These are phyloP conservation scores for Luzula sylvatica DNA, from an alignment of 176 grass and related monocot species.

Conservation along the genomic window DNA sequence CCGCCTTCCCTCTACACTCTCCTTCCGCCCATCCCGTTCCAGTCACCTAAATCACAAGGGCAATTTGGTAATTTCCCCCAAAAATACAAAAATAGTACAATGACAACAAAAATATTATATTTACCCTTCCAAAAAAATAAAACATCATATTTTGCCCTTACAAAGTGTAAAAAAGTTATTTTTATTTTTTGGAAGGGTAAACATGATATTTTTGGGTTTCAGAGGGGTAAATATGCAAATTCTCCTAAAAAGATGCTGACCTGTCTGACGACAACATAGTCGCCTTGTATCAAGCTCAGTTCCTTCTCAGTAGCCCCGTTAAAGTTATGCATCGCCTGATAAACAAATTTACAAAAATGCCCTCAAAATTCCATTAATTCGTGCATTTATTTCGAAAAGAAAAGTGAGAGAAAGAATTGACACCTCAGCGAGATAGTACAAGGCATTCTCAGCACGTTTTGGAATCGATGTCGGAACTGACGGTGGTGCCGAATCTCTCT, in stretches of 20 bases:
- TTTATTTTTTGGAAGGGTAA: too few species aligned
- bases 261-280: slow-evolving; percentile 98
- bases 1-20: slow-evolving; percentile 79
- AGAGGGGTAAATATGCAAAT: neutral
- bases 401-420: neutral
- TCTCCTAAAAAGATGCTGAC: slow-evolving; percentile 22
- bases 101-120: neutral
- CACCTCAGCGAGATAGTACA: slow-evolving; percentile 98
- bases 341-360: slow-evolving; percentile 22
- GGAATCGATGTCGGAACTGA: slow-evolving; percentile 49
- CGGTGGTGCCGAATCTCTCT: slow-evolving; percentile 81
- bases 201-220: neutral
- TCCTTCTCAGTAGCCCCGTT: slow-evolving; percentile 79
- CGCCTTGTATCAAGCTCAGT: slow-evolving; percentile 81
- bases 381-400: neutral
- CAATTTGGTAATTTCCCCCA: too few species aligned
- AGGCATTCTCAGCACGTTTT: slow-evolving; percentile 79
- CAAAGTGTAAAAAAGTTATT: too few species aligned
- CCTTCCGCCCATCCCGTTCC: slow-evolving; percentile 84
- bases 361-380: neutral
- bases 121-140: neutral
- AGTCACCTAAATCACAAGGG: slow-evolving; percentile 56
- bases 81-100: slow-evolving; percentile 6
- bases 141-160: neutral
- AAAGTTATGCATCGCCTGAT: slow-evolving; percentile 73